Evolutionary conservation across 1,284 basidiomycete species (phyloP), one percentile per base, ranked within the genome.

Genomic region (Malassezia slooffiae): DNA sequence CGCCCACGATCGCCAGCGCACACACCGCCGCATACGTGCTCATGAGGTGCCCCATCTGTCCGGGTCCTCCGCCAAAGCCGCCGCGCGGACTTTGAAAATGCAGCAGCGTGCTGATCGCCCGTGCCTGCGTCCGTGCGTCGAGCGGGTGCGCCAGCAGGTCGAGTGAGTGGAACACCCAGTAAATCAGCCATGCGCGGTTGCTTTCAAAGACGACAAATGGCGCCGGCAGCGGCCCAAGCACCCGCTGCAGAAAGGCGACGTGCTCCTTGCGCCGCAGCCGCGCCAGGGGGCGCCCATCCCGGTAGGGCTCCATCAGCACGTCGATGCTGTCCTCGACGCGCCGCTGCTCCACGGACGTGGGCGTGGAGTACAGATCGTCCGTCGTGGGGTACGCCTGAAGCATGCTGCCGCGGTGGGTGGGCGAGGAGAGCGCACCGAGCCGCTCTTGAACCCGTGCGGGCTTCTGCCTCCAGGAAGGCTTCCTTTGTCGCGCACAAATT

Each of bases 11-110:
- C 0, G 87, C 85, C 3, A 97, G 74, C 0, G 86, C 74, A 54
- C 80, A 86, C 3, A 95, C 78, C 0, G 88, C 74, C 1, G 90
- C 89, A 67, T 95, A 97, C 0, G 86, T 95, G 0, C 88, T 79
- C 7, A 97, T 76, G 2, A 96, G 73, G 71, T 97, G 93, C 0
- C 86, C 76, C 0, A 81, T 75, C 63, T 97, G 93, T 2, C 83
- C 79, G 0, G 88, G 84, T 0, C 91, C 90, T 26, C 90, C 91
- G 8, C 81, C 80, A 66, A 96, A 96, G 2, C 91, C 91, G 1
- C 89, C 90, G 3, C 44, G 47, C 1, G 35, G 23, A 8, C 34
- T 41, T 33, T 70, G 69, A 38, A 63, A 70, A 21, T 57, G 58
- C 22, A 70, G 42, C 10, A 70, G 46, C 13, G 69, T 70, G 0